These are phyloP conservation scores for Penicillium sp. DNA, from an alignment of 2,329 filamentous ascomycete species.

Conservation along the genomic window DNA sequence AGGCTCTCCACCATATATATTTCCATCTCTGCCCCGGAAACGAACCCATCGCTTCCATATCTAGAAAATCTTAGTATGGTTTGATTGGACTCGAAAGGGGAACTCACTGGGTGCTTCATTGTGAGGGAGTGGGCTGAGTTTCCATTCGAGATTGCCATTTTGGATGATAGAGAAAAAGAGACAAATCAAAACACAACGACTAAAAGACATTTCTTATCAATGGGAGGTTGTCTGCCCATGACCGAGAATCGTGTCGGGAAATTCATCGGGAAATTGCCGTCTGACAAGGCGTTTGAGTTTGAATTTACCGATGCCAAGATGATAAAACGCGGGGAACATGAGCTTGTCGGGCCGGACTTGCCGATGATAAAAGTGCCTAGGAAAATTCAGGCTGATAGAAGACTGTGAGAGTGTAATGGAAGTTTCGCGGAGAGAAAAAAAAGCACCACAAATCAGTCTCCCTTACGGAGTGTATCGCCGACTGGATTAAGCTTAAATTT, in stretches of 20 bases:
- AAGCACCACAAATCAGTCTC: too few relatives aligned
- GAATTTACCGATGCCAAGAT: conserved; percentile 15
- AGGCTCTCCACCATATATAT: conserved; percentile 12
- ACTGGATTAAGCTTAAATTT: conserved; percentile 1
- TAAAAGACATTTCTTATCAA: conserved; percentile 3
- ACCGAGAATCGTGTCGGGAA: conserved; percentile 4
- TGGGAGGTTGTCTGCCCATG: neutral
- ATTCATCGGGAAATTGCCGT: conserved; percentile 11
- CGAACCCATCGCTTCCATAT: conserved; percentile 16
- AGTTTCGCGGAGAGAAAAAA: neutral
- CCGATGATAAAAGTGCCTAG: neutral
- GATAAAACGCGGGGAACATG: conserved; percentile 14
- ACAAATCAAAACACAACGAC: neutral
- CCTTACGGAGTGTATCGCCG: neutral
- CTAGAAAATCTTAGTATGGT: neutral
- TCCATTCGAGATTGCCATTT: conserved; percentile 9
- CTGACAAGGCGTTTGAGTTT: neutral
- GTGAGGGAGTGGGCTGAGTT: neutral
- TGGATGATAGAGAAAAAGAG: neutral
- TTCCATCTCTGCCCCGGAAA: conserved; percentile 8
- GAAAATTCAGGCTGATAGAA: neutral
- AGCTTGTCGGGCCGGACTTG: neutral
- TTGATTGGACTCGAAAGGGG: neutral
- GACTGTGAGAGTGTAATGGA: too few relatives aligned
- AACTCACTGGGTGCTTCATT: conserved; percentile 5